Conservation (phyloP, 2,329 filamentous ascomycete genomes). For the Alternaria solani region DNA sequence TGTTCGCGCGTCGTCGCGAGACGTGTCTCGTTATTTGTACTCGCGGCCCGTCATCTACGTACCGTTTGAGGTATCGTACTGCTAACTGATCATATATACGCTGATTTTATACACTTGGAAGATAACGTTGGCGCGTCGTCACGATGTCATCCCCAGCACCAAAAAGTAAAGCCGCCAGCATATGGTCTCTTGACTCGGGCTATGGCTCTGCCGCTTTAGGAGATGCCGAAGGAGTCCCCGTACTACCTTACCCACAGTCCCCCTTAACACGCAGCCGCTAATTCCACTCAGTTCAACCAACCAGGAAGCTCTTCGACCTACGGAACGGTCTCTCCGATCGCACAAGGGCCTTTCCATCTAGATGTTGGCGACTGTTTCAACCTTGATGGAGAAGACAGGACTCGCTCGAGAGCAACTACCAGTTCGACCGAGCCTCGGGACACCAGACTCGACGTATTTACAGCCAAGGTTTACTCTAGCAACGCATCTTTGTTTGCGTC, state of each 20-base stretch:
- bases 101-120: not conserved
- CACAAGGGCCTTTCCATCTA: slow-evolving; percentile 5
- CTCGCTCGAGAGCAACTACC: slow-evolving; percentile 14
- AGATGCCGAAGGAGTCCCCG: slow-evolving; percentile 24
- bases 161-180: slow-evolving; percentile 37
- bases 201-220: slow-evolving; percentile 35
- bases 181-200: slow-evolving; percentile 46
- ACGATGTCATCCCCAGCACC: slow-evolving; percentile 37
- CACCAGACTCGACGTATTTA: slow-evolving; percentile 35
- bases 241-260: not conserved
- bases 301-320: slow-evolving; percentile 5
- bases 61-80: not conserved
- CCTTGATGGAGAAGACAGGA: slow-evolving; percentile 18
- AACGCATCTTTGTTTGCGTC: slow-evolving; percentile 19
- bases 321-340: not conserved
- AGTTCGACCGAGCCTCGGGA: slow-evolving; percentile 27
- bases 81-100: not conserved
- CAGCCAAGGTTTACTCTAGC: slow-evolving; percentile 20
- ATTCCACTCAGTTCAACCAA: slow-evolving; percentile 20
- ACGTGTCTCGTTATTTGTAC: slow-evolving; percentile 7
- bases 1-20: slow-evolving; percentile 5
- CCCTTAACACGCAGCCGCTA: not conserved
- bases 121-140: slow-evolving; percentile 5
- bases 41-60: slow-evolving; percentile 1
- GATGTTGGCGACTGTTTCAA: slow-evolving; percentile 17